Base-by-base conservation (phyloP, 352 stramenopile genomes). In the Phytophthora brassicae region DNA sequence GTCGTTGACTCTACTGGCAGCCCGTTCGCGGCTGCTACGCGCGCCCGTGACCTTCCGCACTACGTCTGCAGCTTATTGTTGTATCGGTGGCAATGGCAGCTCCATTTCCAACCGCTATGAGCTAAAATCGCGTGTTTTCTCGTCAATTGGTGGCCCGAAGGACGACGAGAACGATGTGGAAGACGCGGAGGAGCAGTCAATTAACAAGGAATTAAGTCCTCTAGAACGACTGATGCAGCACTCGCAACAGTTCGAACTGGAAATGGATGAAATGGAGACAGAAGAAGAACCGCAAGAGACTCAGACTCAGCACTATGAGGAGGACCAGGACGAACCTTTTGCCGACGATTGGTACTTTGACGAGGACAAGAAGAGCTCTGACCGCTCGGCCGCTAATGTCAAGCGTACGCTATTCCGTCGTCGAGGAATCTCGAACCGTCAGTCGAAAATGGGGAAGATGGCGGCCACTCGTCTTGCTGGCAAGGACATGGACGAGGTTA, bases 211-310 rank as follows among this genome's bases (percentile, higher is more conserved):
- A 11, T 26, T 84, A 59, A 89, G 72, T 65, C 75, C 81, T 23
- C 82, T 92, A 1, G 79, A 90, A 60, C 77, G 77, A 7, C 68
- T 92, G 24, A 33, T 90, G 62, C 77, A 84, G 56, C 74, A 88
- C 64, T 86, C 79, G 57, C 68, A 87, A 61, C 60, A 88, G 38
- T 92, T 88, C 65, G 79, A 62, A 28, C 22, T 79, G 28, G 60
- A 79, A 4, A 70, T 68, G 56, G 72, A 60, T 16, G 43, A 45
- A 13, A 58, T 43, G 1, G 70, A 59, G 6, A 54, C 66, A 4
- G 36, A 57, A 11, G 16, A 4, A 46, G 36, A 51, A n/a, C 8
- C 28, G 14, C 55, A 71, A 4, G 49, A 71, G 1, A 49, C 66
- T 4, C 49, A 35, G 7, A 7, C 20, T 14, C n/a, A 49, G 3